These are phyloP conservation scores for Coemansia sp. DNA, from an alignment of 192 early-diverging fungal genomes.

Conservation along the genomic window DNA sequence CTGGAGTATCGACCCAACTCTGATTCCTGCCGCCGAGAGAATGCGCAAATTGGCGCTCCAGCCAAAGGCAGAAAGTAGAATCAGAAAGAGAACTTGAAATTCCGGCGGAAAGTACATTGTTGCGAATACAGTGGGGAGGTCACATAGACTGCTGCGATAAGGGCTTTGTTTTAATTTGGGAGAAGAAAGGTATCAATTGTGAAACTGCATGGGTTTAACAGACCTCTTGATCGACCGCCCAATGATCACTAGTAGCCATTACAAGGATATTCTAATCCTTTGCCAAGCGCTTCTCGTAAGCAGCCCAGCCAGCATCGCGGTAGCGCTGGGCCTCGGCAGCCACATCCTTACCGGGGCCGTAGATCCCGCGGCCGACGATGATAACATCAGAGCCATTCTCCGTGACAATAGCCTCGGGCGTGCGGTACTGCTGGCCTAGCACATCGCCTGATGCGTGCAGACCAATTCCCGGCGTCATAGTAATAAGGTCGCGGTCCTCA, in stretches of 20 bases:
- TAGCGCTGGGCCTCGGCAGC: slow-evolving; percentile 78
- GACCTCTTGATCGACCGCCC: not conserved
- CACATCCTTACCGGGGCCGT: slow-evolving; percentile 75
- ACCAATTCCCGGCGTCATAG: slow-evolving; percentile 94
- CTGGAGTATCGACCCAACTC: slow-evolving; percentile 37
- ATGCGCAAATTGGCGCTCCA: slow-evolving; percentile 46
- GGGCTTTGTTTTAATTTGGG: not conserved
- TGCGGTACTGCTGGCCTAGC: slow-evolving; percentile 95
- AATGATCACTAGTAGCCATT: not conserved
- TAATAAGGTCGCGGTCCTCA: slow-evolving; percentile 83
- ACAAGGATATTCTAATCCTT: not conserved
- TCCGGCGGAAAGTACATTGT: slow-evolving; percentile 42
- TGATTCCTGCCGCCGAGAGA: slow-evolving; percentile 32
- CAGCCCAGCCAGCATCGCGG: slow-evolving; percentile 92
- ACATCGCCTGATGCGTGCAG: slow-evolving; percentile 80
- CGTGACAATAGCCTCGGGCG: slow-evolving; percentile 81
- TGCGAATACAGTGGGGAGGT: not conserved
- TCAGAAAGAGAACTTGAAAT: slow-evolving; percentile 47
- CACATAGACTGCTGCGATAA: not conserved
- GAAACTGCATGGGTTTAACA: not conserved
- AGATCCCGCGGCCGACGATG: slow-evolving; percentile 98
- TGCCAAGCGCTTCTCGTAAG: slow-evolving; percentile 68
- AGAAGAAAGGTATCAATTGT: not conserved
- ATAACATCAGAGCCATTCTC: slow-evolving; percentile 91
- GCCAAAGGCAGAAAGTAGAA: slow-evolving; percentile 35